Evolutionary conservation across 306 rosid genomes (phyloP), one percentile per base, ranked within the genome.

Genomic region (Inga leiocalycina): DNA sequence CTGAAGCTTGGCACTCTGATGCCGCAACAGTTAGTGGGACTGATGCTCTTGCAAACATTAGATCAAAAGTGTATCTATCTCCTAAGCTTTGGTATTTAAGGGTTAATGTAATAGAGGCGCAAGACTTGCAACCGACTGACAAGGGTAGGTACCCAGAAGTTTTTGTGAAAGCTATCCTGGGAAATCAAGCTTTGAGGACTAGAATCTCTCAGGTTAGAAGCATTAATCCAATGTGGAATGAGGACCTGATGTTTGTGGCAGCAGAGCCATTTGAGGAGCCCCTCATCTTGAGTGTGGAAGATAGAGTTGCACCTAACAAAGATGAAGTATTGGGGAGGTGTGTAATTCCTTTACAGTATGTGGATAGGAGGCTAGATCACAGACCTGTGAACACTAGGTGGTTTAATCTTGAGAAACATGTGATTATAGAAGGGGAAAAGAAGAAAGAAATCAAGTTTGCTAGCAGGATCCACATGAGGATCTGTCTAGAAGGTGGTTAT

Each of bases 1-100:
- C 99, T 11, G 99, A 95, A 76, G 99, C 99, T 1, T 95, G 99
- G 99, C 98, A 95, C 83, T 95, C 99, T 0, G 99, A 95, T 82
- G 96, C 99, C 3, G 98, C 96, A 0, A 89, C 98, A 0, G 96
- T 95, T 59, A 91, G 94, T n/a, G 98, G 98, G 52, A 34, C 91
- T 44, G 99, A 95, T 76, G 91, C 96, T 81, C 97, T 95, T 81
- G 87, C 99, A 0, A 95, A 89, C 77, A 93, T 95, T 54, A 90
- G 99, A 15, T 95, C 99, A 0, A 95, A 95, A 92, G 98, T 95
- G 59, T 95, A 95, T 89, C 89, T 95, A 30, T 95, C 99, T 77
- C 98, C 99, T 45, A 95, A 95, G 91, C 98, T 95, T 61, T 95
- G 99, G 99, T 95, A 95, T 86, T 86, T 95, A 85, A 88, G 99